Percentiles rank a stretch among this genome's conserved stretches.
Conservation (phyloP, 768 basidiomycete genomes). For the Auricularia heimuer region DNA sequence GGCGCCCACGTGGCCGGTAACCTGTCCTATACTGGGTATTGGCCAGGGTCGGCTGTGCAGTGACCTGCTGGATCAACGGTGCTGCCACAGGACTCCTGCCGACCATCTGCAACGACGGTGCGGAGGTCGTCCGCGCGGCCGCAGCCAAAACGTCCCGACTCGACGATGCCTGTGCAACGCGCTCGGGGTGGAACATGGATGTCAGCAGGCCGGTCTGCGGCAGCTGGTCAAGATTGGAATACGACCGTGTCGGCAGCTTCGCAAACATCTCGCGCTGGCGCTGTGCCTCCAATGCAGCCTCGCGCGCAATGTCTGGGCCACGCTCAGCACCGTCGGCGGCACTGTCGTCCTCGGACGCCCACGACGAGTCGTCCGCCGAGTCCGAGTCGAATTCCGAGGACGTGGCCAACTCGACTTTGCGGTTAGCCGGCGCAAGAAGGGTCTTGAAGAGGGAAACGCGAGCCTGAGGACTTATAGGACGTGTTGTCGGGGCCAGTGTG, state of each 20-base stretch:
- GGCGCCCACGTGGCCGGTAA: slow-evolving; percentile 9
- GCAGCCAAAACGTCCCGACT: slow-evolving; percentile 7
- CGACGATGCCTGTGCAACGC: background rate
- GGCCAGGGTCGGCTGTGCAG: slow-evolving; percentile 20
- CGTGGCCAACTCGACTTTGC: slow-evolving; percentile 15
- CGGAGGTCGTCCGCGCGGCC: slow-evolving; percentile 13
- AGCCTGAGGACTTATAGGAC: background rate
- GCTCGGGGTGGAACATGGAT: slow-evolving; percentile 61
- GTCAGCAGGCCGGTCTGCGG: slow-evolving; percentile 48
- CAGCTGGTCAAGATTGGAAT: slow-evolving; percentile 37
- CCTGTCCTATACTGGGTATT: slow-evolving; percentile 14
- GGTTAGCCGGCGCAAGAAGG: slow-evolving; percentile 2
- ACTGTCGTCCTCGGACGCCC: slow-evolving; percentile 38
- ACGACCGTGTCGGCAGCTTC: slow-evolving; percentile 59
- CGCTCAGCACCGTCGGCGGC: slow-evolving; percentile 14
- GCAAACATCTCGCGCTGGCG: slow-evolving; percentile 58
- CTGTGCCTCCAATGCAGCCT: slow-evolving; percentile 54
- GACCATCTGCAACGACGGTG: slow-evolving; percentile 25
- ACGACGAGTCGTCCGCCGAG: slow-evolving; percentile 20
- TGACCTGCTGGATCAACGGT: slow-evolving; percentile 46
- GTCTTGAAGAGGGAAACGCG: background rate
- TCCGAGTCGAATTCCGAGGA: slow-evolving; percentile 48
- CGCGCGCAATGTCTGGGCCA: slow-evolving; percentile 14
- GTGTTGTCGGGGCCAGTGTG: background rate
- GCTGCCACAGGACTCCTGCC: slow-evolving; percentile 52